Evolutionary conservation across 2,329 filamentous ascomycete genomes (phyloP).

Genomic region (Colletotrichum echinochloae): DNA sequence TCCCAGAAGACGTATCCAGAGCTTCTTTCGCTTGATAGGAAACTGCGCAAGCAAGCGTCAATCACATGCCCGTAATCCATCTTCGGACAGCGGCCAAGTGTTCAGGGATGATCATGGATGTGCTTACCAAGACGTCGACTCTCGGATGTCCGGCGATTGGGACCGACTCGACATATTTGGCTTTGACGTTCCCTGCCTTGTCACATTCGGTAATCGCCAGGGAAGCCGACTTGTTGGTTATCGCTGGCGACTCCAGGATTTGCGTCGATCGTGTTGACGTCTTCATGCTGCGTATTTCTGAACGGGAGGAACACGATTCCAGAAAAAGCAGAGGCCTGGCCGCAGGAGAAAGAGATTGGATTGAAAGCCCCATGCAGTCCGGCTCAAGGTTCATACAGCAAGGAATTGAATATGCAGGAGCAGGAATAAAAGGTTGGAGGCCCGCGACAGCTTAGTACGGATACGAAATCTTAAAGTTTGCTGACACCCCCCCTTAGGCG

Average conservation of each 20-base stretch:
- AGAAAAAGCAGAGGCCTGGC: not conserved
- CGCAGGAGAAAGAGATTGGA: not conserved
- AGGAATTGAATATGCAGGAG: not conserved
- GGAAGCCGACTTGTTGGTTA: not conserved
- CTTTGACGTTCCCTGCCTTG: conserved; percentile 33
- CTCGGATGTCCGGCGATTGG: conserved; percentile 16
- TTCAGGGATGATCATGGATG: not conserved
- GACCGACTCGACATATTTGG: conserved; percentile 35
- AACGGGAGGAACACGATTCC: not conserved
- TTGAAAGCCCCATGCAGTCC: not conserved
- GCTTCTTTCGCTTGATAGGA: conserved; percentile 27
- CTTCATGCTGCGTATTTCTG: not conserved
- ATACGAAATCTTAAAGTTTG: not conserved
- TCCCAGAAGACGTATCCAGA: conserved; percentile 29
- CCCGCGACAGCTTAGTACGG: conserved; percentile 2
- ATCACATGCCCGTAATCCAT: conserved; percentile 6
- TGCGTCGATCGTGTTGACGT: conserved; percentile 23
- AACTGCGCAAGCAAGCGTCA: conserved; percentile 18
- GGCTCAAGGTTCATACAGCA: not conserved
- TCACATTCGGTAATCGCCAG: conserved; percentile 32
- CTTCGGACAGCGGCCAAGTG: too few species aligned
- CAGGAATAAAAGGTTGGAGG: not conserved
- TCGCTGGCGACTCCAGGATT: conserved; percentile 4
- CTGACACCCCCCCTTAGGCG: not conserved
- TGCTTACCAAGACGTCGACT: conserved; percentile 35